Conservation (phyloP, 805 yeast genomes). For the Hanseniaspora valbyensis region DNA sequence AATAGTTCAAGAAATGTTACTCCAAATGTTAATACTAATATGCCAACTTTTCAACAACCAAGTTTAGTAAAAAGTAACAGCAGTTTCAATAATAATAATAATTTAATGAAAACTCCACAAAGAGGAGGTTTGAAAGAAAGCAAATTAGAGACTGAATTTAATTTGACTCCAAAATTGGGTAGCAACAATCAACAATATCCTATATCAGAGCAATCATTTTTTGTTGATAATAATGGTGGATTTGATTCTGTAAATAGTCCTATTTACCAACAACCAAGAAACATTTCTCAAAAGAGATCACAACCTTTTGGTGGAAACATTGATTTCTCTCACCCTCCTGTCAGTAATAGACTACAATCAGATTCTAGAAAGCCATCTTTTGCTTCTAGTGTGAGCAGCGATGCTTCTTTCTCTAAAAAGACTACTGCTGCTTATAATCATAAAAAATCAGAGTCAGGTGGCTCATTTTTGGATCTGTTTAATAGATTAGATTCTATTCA, state of each 20-base stretch:
- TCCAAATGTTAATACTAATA: neutral
- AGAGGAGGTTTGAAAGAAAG: neutral
- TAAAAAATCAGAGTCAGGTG: slow-evolving; percentile 26
- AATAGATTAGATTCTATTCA: slow-evolving; percentile 21
- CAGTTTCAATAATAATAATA: neutral
- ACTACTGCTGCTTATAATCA: slow-evolving; percentile 17
- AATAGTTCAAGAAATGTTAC: neutral
- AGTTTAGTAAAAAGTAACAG: neutral
- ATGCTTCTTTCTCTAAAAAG: neutral
- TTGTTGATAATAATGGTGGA: neutral
- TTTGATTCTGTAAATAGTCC: neutral
- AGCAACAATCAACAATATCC: neutral
- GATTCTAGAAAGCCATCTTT: neutral
- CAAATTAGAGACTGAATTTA: neutral
- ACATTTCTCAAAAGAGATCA: neutral
- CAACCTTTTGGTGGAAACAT: neutral
- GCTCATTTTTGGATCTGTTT: slow-evolving; percentile 30
- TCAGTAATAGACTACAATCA: neutral
- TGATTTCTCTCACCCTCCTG: neutral
- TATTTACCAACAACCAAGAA: slow-evolving; percentile 4
- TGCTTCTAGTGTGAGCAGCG: no score
- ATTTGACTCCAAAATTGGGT: neutral
- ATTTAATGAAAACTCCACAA: slow-evolving; percentile 3
- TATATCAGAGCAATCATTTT: neutral
- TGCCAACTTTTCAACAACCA: neutral